Percentiles rank a stretch among this genome's conserved stretches.
Evolutionary conservation across 2,329 filamentous ascomycete genomes (phyloP).

Genomic region (Berkeleyomyces basicola): DNA sequence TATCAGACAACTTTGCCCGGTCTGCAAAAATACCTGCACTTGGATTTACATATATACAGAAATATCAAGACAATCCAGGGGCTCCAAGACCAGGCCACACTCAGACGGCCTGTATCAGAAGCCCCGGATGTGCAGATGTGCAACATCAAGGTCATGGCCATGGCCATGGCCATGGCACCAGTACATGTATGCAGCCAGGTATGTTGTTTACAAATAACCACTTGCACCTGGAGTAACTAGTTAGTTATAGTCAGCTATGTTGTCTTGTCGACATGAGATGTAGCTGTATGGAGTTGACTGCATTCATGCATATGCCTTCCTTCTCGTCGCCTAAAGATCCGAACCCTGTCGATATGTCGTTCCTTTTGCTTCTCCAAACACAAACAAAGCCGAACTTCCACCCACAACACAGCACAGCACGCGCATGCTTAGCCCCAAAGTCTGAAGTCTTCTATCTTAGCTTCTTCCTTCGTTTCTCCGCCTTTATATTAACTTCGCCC

Average conservation of each 20-base stretch:
- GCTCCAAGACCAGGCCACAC: not conserved
- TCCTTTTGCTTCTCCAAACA: not conserved
- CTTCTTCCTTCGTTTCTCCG: too few relatives aligned
- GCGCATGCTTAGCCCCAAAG: too few relatives aligned
- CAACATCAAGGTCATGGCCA: too few relatives aligned
- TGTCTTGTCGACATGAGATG: not conserved
- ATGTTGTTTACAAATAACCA: too few relatives aligned
- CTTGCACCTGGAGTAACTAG: too few relatives aligned
- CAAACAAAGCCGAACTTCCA: not conserved
- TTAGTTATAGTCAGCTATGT: too few relatives aligned
- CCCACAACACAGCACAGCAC: not conserved
- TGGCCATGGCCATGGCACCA: too few relatives aligned
- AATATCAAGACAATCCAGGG: not conserved
- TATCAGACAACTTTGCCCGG: too few relatives aligned
- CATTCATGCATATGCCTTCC: not conserved
- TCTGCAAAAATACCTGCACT: not conserved
- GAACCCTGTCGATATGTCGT: not conserved
- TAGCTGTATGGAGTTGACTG: not conserved
- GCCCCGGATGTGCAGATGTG: not conserved
- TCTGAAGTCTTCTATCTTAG: too few relatives aligned
- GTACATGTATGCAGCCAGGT: too few relatives aligned
- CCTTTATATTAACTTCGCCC: too few relatives aligned
- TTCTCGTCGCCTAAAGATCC: not conserved
- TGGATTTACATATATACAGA: not conserved
- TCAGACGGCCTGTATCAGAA: not conserved